phyloP scores from a whole-genome alignment of 768 basidiomycete species.

The Tricholoma saponaceum region DNA sequence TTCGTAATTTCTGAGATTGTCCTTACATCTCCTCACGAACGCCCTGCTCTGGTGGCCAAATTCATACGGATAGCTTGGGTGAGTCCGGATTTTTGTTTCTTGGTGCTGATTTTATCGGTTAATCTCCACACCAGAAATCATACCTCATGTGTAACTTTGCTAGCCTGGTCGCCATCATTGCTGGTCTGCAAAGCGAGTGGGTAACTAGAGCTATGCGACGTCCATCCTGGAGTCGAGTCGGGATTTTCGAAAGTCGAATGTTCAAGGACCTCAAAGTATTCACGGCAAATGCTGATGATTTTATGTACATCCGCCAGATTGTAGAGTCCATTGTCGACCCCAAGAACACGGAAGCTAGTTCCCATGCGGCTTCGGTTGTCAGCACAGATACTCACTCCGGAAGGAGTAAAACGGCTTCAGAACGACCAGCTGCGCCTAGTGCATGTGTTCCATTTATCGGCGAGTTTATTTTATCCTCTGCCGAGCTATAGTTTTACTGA shows the following conservation, averaged over 20 bases:
- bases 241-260: conserved; percentile 68
- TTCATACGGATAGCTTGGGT: conserved; percentile 88
- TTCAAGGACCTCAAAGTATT: conserved; percentile 69
- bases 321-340: conserved; percentile 62
- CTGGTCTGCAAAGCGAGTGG: conserved; percentile 68
- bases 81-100: conserved; percentile 21
- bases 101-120: conserved; percentile 2
- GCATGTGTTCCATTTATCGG: conserved; percentile 84
- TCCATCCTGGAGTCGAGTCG: conserved; percentile 57
- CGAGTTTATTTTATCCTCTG: conserved; percentile 26
- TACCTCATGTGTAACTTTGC: conserved; percentile 76
- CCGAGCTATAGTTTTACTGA: neutral
- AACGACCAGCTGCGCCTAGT: conserved; percentile 36
- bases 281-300: conserved; percentile 60
- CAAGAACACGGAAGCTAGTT: conserved; percentile 51
- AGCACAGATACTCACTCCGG: conserved; percentile 39
- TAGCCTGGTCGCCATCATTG: conserved; percentile 74
- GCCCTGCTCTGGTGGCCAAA: conserved; percentile 64
- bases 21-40: conserved; percentile 62
- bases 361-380: conserved; percentile 51
- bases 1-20: conserved; percentile 82
- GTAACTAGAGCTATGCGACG: conserved; percentile 65
- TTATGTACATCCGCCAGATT: conserved; percentile 67
- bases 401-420: conserved; percentile 34
- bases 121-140: conserved; percentile 54